Evolutionary conservation across 2,329 filamentous ascomycete species (phyloP).

Genomic region (Akanthomyces uredinophilus): DNA sequence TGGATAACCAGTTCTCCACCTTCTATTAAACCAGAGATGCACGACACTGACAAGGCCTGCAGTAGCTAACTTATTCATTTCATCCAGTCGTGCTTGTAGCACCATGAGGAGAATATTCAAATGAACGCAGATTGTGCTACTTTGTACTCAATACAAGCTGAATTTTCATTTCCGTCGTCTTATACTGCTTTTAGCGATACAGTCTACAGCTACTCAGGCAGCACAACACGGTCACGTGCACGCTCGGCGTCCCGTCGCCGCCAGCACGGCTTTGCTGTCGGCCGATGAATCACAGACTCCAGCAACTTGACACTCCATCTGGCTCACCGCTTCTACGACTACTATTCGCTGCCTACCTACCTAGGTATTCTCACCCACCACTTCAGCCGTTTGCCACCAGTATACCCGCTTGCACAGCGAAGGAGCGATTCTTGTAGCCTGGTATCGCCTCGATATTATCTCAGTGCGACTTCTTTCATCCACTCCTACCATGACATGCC

Average conservation of each 20-base stretch:
- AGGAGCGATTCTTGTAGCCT: slow-evolving; percentile 19
- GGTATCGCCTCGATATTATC: slow-evolving; percentile 28
- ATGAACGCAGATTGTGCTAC: background rate
- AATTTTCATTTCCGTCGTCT: background rate
- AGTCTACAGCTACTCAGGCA: background rate
- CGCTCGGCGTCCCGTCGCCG: too few relatives aligned
- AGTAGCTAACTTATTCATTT: background rate
- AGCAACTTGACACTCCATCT: too few relatives aligned
- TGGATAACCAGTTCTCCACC: background rate
- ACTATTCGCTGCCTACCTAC: background rate
- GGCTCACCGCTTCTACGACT: background rate
- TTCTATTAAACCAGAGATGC: background rate
- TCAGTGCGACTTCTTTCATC: slow-evolving; percentile 30
- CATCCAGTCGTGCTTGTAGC: background rate
- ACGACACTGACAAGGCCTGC: background rate
- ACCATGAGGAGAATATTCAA: background rate
- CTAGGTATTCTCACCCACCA: background rate
- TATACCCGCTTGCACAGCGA: background rate
- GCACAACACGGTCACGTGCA: background rate
- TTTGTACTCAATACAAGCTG: background rate
- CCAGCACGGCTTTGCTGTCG: too few relatives aligned
- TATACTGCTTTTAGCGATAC: background rate
- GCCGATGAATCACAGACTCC: too few relatives aligned
- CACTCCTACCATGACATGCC: slow-evolving; percentile 34
- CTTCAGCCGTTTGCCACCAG: background rate